Base-by-base conservation (phyloP, 2,329 filamentous ascomycete genomes). In the Aspergillus costaricaensis region DNA sequence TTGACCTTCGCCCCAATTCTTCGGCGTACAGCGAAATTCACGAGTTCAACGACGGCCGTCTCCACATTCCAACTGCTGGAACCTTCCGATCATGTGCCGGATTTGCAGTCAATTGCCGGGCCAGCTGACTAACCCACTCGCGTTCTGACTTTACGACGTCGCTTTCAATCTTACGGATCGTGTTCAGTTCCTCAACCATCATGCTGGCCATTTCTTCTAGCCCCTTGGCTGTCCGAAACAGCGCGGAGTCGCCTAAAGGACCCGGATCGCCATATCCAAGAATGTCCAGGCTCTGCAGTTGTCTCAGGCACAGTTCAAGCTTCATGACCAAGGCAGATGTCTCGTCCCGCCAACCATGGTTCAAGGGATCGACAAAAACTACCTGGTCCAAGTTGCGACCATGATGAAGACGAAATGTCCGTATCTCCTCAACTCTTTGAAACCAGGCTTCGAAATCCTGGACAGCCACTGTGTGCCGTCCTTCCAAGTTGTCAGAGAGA, bases 361-460 rank as follows among this genome's bases (percentile, higher is more conserved):
- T 65, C 8, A 79, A 64, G 3, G 76, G 71, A 21, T 77, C 69
- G 56, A 79, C 72, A 49, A 78, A 79, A 15, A 66, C 58, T 17
- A 55, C 58, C 5, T 61, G 60, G 25, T 65, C 64, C 4, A 55
- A 50, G 1, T 54, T 55, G 15, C 59, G 55, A 47, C 52, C 61
- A 8, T 65, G 62, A 14, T 59, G 54, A 9, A 59, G 48, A n/a
- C 65, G 68, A 23, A 57, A 49, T 23, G 61, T 61, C 39, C 60
- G 66, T 30, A 78, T 71, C 15, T 65, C 38, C 17, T 70, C 66
- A 14, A 69, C 71, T 25, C 66, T 65, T 5, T 68, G 55, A 30
- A 77, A 68, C 77, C 77, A 79, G 30, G 68, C 57, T 55, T 78
- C 76, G 62, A 79, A 79, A 5, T 61, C 61, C 21, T 65, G 58